These are phyloP conservation scores for Plectosphaerella sp. DNA, from an alignment of 2,329 filamentous ascomycete species.

Conservation along the genomic window DNA sequence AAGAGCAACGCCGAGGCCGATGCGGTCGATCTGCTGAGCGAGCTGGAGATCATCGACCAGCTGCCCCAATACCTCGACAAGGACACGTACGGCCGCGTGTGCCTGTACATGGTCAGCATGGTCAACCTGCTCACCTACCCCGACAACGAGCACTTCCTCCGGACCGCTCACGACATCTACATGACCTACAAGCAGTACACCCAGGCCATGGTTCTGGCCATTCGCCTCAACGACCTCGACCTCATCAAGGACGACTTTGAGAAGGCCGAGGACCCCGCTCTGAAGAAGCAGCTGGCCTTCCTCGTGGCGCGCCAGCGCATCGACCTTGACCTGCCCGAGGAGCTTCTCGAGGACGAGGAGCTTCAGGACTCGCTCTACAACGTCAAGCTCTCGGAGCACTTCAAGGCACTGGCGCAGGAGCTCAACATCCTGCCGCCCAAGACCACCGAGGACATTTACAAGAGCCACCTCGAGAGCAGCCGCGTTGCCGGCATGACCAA, in stretches of 20 bases:
- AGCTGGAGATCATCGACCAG: slow-evolving; percentile 93
- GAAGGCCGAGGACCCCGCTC: slow-evolving; percentile 70
- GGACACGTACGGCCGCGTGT: slow-evolving; percentile 89
- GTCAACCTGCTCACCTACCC: slow-evolving; percentile 96
- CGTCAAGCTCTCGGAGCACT: slow-evolving; percentile 81
- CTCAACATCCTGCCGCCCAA: slow-evolving; percentile 96
- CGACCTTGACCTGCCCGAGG: slow-evolving; percentile 62
- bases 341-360: slow-evolving; percentile 63
- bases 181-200: slow-evolving; percentile 87
- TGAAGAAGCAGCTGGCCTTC: slow-evolving; percentile 93
- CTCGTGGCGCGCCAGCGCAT: slow-evolving; percentile 89
- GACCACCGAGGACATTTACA: slow-evolving; percentile 98
- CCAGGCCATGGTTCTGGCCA: slow-evolving; percentile 90
- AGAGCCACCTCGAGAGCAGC: slow-evolving; percentile 94
- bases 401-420: slow-evolving; percentile 91
- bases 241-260: slow-evolving; percentile 81
- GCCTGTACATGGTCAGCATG: slow-evolving; percentile 98
- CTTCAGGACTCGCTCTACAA: slow-evolving; percentile 84
- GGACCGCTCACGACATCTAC: slow-evolving; percentile 90
- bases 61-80: slow-evolving; percentile 87
- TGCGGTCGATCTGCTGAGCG: slow-evolving; percentile 93
- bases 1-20: slow-evolving; percentile 98
- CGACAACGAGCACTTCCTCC: slow-evolving; percentile 93
- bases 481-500: slow-evolving; percentile 91
- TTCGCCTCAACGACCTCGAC: slow-evolving; percentile 81